A percentile compares a stretch with the other conserved stretches of the same genome.
Conservation (phyloP, 2,329 filamentous ascomycete genomes). For the Colletotrichum coccodes region DNA sequence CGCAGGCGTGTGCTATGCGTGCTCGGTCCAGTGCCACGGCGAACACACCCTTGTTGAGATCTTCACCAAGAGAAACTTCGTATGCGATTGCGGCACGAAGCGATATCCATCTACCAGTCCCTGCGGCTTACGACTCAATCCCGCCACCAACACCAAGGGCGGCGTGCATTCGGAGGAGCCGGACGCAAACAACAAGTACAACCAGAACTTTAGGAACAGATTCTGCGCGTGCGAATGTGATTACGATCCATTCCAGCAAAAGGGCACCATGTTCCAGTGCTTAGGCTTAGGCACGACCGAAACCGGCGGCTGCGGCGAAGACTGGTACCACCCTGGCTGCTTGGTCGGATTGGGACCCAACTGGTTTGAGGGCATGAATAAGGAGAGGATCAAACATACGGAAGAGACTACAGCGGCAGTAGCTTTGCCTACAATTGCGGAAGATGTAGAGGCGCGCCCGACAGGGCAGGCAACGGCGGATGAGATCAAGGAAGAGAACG, state of each 20-base stretch:
- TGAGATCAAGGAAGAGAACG: conserved; percentile 34
- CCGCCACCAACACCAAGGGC: conserved; percentile 79
- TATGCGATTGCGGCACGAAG: conserved; percentile 94
- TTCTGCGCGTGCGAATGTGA: conserved; percentile 92
- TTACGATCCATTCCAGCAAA: conserved; percentile 89
- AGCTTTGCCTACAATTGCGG: conserved; percentile 59
- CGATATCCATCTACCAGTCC: conserved; percentile 76
- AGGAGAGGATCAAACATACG: conserved; percentile 41
- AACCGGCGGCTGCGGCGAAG: conserved; percentile 91
- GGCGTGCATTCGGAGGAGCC: conserved; percentile 81
- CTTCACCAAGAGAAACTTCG: conserved; percentile 94
- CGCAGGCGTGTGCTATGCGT: conserved; percentile 94
- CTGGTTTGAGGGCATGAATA: conserved; percentile 70
- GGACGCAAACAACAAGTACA: conserved; percentile 83
- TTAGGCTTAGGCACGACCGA: conserved; percentile 83
- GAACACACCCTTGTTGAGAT: conserved; percentile 96
- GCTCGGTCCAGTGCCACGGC: conserved; percentile 95
- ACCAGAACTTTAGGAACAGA: conserved; percentile 92
- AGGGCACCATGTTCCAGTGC: conserved; percentile 98
- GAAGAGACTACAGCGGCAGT: conserved; percentile 32
- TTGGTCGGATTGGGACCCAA: conserved; percentile 82
- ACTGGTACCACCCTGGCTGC: conserved; percentile 98
- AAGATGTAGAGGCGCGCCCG: conserved; percentile 53
- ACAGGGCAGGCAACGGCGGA: conserved; percentile 33
- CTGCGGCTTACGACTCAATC: conserved; percentile 80